phyloP scores from a whole-genome alignment of 2,329 filamentous ascomycete genomes.

The Alternaria metachromatica region DNA sequence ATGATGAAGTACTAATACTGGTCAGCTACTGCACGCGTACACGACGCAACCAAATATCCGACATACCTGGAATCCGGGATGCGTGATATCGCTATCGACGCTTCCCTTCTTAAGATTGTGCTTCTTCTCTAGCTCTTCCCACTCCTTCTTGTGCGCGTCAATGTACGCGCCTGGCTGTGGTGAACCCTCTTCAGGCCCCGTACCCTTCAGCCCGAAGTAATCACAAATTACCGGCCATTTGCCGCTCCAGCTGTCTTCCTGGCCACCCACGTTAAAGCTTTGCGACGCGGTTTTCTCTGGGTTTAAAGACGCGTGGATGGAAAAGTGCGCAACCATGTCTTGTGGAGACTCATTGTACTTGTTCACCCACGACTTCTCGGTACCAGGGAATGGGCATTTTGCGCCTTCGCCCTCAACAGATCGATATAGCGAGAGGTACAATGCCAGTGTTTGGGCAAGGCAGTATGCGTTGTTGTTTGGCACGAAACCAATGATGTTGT shows the following conservation, averaged over 20 bases:
- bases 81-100: constrained; percentile 54
- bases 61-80: constrained; percentile 41
- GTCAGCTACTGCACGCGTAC: constrained; percentile 3
- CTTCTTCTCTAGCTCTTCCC: constrained; percentile 38
- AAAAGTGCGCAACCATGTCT: constrained; percentile 53
- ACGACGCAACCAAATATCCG: not conserved
- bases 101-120: constrained; percentile 45
- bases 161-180: constrained; percentile 41
- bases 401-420: constrained; percentile 50
- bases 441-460: constrained; percentile 46
- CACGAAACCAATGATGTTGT: constrained; percentile 53
- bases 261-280: constrained; percentile 55
- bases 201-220: constrained; percentile 56
- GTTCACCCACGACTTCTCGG: constrained; percentile 46
- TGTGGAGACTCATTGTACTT: constrained; percentile 51
- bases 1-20: constrained; percentile 38
- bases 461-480: constrained; percentile 52
- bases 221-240: constrained; percentile 57
- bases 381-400: constrained; percentile 50
- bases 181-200: constrained; percentile 35
- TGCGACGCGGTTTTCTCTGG: constrained; percentile 49
- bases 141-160: constrained; percentile 33
- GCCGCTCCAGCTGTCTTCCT: constrained; percentile 49
- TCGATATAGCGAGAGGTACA: constrained; percentile 49
- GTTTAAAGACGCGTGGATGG: constrained; percentile 52